Evolutionary conservation across 768 basidiomycete species (phyloP).

Genomic region (Kwoniella europaea): DNA sequence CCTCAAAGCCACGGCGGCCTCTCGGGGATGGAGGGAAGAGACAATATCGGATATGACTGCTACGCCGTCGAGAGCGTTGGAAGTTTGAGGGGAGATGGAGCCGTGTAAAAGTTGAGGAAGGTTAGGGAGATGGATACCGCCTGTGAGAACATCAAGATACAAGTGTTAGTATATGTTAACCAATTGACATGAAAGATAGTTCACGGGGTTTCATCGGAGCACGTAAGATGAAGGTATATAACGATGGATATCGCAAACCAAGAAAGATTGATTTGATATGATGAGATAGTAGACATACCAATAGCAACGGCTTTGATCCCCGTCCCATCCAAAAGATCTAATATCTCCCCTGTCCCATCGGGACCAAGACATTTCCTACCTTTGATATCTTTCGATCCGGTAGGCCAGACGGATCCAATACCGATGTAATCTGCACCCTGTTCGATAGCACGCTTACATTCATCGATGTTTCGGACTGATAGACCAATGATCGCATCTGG

Average conservation of each 20-base stretch:
- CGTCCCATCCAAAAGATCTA: constrained; percentile 70
- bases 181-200: too few relatives aligned
- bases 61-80: constrained; percentile 73
- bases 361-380: constrained; percentile 73
- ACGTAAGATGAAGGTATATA: too few relatives aligned
- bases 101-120: constrained; percentile 76
- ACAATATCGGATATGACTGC: constrained; percentile 89
- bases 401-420: constrained; percentile 81
- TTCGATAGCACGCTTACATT: constrained; percentile 68
- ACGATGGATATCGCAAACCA: too few relatives aligned
- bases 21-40: constrained; percentile 66
- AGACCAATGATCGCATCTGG: constrained; percentile 75
- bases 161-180: too few relatives aligned
- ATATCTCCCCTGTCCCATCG: constrained; percentile 70
- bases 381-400: constrained; percentile 71
- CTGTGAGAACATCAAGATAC: constrained; percentile 59
- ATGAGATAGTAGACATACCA: constrained; percentile 63
- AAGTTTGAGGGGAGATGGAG: constrained; percentile 64
- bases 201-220: too few relatives aligned
- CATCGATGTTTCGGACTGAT: constrained; percentile 71
- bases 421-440: constrained; percentile 77
- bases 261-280: too few relatives aligned
- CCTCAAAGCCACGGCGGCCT: constrained; percentile 60
- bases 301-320: constrained; percentile 78
- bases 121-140: constrained; percentile 83